These are phyloP conservation scores for Fusarium sp. DNA, from an alignment of 2,329 filamentous ascomycete genomes.

Conservation along the genomic window DNA sequence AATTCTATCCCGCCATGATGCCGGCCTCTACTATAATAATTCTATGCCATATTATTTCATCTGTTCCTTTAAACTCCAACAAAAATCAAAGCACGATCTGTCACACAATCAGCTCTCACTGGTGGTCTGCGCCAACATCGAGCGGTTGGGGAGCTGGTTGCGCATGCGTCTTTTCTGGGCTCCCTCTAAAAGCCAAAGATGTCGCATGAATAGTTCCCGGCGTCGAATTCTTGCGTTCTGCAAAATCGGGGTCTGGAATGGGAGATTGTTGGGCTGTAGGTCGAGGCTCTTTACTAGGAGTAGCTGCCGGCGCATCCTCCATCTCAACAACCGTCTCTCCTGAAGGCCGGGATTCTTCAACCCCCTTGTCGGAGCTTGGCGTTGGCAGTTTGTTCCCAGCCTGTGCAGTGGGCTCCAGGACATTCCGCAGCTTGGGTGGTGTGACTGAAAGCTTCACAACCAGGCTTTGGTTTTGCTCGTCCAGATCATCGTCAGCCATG, in stretches of 20 bases:
- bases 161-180: conserved; percentile 67
- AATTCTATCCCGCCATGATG: conserved; percentile 40
- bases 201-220: conserved; percentile 54
- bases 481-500: conserved; percentile 66
- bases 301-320: conserved; percentile 42
- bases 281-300: conserved; percentile 7
- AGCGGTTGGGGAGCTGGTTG: conserved; percentile 49
- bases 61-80: conserved; percentile 45
- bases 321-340: conserved; percentile 42
- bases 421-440: conserved; percentile 53
- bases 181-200: conserved; percentile 69
- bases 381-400: conserved; percentile 42
- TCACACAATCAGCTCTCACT: conserved; percentile 42
- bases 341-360: conserved; percentile 18
- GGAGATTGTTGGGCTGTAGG: conserved; percentile 21
- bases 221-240: conserved; percentile 44
- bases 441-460: conserved; percentile 78
- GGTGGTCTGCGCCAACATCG: conserved; percentile 47
- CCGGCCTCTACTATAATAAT: conserved; percentile 28
- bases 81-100: conserved; percentile 26
- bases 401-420: conserved; percentile 43
- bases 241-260: conserved; percentile 10
- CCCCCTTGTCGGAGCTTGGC: conserved; percentile 37
- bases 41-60: conserved; percentile 41
- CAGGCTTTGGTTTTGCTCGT: conserved; percentile 67